Base-by-base conservation (phyloP, 495 filamentous ascomycete genomes). In the Coniosporium apollinis region DNA sequence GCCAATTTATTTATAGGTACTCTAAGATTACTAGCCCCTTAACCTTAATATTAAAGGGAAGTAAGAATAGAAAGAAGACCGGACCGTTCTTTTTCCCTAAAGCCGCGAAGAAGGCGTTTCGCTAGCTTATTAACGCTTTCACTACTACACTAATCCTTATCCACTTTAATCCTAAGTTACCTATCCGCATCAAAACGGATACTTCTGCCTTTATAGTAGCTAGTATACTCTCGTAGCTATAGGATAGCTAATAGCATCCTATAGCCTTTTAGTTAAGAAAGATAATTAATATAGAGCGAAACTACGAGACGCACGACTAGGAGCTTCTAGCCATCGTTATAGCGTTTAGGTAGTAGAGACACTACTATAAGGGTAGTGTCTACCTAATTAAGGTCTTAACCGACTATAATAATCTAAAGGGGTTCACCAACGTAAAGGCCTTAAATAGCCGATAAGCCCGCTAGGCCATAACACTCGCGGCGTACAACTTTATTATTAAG, bases 61-160 rank as follows among this genome's bases (percentile, higher is more conserved):
- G n/a, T n/a, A n/a, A n/a, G n/a, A n/a, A n/a, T n/a, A 50, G 33
- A 8, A 32, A 29, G 24, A 50, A 47, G 22, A 36, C 39, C 7
- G 19, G 13, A 4, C 11, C 30, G 10, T 44, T 44, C 28, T 20
- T n/a, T 24, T 41, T 20, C 29, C 18, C 14, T 20, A 36, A 30
- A 2, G 18, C 4, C 5, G 11, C 15, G 24, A 19, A 70, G 39
- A 47, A 62, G 33, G 65, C 66, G 19, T 70, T 70, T 34, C 52
- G 54, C 9, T 34, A 42, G 4, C 47, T 65, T 34, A 66, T 72
- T 46, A 54, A 57, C 15, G 48, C 56, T 34, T 66, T 67, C 53
- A 61, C 62, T 34, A 30, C 29, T 10, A 45, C 46, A 11, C 45
- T 30, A 24, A 39, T 54, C 6, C 44, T 59, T 8, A 24, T 38